These are phyloP conservation scores for Caloboletus firmus DNA, from an alignment of 1,284 basidiomycete genomes.

Conservation along the genomic window DNA sequence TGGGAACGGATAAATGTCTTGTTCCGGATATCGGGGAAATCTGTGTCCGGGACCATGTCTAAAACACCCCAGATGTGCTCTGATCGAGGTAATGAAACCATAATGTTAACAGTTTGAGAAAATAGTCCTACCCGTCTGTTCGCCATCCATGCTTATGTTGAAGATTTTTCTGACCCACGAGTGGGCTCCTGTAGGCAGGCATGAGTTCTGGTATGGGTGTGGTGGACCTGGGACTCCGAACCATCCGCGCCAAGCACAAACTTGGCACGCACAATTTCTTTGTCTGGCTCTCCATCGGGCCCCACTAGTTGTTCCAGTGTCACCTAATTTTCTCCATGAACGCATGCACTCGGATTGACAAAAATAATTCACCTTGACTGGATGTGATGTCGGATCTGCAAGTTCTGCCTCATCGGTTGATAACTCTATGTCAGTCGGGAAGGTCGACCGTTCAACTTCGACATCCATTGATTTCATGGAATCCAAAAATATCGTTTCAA, in stretches of 20 bases:
- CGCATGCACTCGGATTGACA: neutral
- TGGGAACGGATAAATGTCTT: slow-evolving; percentile 57
- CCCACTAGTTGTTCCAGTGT: slow-evolving; percentile 35
- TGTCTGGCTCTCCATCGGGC: slow-evolving; percentile 29
- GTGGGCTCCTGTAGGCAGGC: slow-evolving; percentile 45
- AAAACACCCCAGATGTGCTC: slow-evolving; percentile 61
- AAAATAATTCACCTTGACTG: slow-evolving; percentile 32
- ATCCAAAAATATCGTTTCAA: slow-evolving; percentile 39
- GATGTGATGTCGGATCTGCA: slow-evolving; percentile 34
- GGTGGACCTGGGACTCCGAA: slow-evolving; percentile 5
- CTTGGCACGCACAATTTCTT: slow-evolving; percentile 52
- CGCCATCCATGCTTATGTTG: slow-evolving; percentile 56
- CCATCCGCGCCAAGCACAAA: slow-evolving; percentile 60
- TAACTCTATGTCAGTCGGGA: slow-evolving; percentile 35
- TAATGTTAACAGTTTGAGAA: neutral
- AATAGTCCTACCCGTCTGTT: slow-evolving; percentile 45
- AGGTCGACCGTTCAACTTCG: slow-evolving; percentile 36
- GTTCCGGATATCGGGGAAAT: slow-evolving; percentile 65
- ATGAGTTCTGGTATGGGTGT: neutral
- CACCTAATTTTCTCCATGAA: slow-evolving; percentile 30
- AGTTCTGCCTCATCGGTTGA: slow-evolving; percentile 34
- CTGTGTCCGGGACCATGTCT: slow-evolving; percentile 50
- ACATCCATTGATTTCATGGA: slow-evolving; percentile 29
- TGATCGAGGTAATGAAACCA: slow-evolving; percentile 18
- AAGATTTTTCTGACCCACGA: slow-evolving; percentile 59